Conservation (phyloP, 805 yeast genomes). For the Nakazawaea ambrosiae region DNA sequence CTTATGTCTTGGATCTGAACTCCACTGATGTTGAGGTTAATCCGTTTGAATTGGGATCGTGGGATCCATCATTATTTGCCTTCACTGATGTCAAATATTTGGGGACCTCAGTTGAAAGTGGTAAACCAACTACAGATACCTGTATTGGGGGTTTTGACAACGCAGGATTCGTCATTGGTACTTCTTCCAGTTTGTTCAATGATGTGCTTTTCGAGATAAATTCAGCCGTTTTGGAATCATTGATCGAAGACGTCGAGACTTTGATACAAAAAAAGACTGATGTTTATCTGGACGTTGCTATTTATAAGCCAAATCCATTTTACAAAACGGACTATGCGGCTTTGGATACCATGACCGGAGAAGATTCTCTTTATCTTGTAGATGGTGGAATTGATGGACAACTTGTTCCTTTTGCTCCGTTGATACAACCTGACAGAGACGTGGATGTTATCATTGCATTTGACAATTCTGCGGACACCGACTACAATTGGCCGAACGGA, state of each 20-base stretch:
- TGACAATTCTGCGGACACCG: slow-evolving; percentile 42
- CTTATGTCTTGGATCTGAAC: slow-evolving; percentile 22
- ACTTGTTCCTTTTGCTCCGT: slow-evolving; percentile 39
- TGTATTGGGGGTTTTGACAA: slow-evolving; percentile 54
- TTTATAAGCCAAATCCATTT: slow-evolving; percentile 59
- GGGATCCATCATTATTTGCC: slow-evolving; percentile 43
- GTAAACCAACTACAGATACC: slow-evolving; percentile 11
- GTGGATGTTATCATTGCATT: slow-evolving; percentile 34
- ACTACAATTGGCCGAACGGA: slow-evolving; percentile 53
- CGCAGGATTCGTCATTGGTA: slow-evolving; percentile 52
- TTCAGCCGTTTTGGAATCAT: slow-evolving; percentile 32
- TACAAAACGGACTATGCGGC: slow-evolving; percentile 19
- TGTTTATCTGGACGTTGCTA: slow-evolving; percentile 38
- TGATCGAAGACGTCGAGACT: slow-evolving; percentile 17
- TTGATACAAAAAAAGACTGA: slow-evolving; percentile 27
- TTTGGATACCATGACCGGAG: slow-evolving; percentile 16
- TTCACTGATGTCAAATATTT: slow-evolving; percentile 44
- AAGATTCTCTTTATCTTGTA: slow-evolving; percentile 14
- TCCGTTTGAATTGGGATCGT: slow-evolving; percentile 64
- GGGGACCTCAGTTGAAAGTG: slow-evolving; percentile 37
- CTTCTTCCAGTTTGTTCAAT: slow-evolving; percentile 59
- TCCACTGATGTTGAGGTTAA: slow-evolving; percentile 52
- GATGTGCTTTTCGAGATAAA: slow-evolving; percentile 36
- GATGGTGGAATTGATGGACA: slow-evolving; percentile 47
- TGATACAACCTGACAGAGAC: slow-evolving; percentile 26